Conservation (phyloP, 2,329 filamentous ascomycete species). For the Exophiala xenobiotica region DNA sequence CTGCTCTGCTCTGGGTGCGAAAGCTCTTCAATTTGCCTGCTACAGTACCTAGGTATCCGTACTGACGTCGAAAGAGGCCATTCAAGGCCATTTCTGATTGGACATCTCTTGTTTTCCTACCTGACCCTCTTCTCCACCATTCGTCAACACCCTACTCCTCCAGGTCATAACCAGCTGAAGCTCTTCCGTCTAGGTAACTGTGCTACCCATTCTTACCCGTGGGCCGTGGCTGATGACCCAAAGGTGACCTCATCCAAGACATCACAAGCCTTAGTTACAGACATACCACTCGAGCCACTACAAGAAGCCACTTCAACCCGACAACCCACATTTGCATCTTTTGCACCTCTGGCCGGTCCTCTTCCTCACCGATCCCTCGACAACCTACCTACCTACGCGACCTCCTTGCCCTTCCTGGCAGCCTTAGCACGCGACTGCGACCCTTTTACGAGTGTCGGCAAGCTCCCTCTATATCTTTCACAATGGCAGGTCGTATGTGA, state of each 20-base stretch:
- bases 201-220: no score
- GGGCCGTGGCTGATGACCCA: constrained; percentile 7
- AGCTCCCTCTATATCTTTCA: constrained; percentile 1
- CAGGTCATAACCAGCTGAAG: background rate
- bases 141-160: constrained; percentile 1
- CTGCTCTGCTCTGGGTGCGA: no score
- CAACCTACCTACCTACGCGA: background rate
- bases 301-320: constrained; percentile 2
- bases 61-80: no score
- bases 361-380: background rate
- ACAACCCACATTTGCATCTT: constrained; percentile 6
- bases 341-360: constrained; percentile 4
- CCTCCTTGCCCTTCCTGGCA: background rate
- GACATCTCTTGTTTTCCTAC: background rate
- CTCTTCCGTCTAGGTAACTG: background rate
- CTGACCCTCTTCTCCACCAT: background rate
- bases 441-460: background rate
- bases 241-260: constrained; percentile 19
- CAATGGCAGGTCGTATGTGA: constrained; percentile 36
- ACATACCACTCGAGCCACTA: no score
- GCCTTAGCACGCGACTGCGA: background rate
- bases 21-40: no score
- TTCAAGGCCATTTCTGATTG: no score
- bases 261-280: constrained; percentile 15
- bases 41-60: no score